Conservation (phyloP, 495 filamentous ascomycete genomes). For the Jackrogersella multiformis region DNA sequence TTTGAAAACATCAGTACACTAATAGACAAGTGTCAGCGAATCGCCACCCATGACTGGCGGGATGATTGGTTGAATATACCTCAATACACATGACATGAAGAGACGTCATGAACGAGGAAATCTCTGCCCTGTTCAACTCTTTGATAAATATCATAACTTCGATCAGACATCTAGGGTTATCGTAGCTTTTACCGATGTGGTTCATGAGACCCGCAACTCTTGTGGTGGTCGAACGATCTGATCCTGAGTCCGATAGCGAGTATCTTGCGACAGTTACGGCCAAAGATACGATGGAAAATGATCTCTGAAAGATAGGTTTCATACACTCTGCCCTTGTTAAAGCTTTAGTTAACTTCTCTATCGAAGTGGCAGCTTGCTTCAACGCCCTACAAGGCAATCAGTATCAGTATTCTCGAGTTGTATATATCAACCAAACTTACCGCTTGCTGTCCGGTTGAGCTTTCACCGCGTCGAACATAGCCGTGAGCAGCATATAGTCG, state of each 20-base stretch:
- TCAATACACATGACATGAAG: not conserved
- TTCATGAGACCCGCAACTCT: slow-evolving; percentile 45
- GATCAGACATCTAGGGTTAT: slow-evolving; percentile 46
- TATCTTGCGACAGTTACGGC: slow-evolving; percentile 4
- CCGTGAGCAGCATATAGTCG: slow-evolving; percentile 49
- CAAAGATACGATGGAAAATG: slow-evolving; percentile 5
- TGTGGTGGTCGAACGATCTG: not conserved
- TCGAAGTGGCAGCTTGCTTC: slow-evolving; percentile 35
- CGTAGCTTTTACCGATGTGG: slow-evolving; percentile 48
- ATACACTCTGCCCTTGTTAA: slow-evolving; percentile 11
- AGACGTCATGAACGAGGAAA: not conserved
- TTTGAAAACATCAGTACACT: slow-evolving; percentile 12
- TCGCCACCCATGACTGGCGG: not conserved
- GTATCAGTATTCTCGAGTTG: not conserved
- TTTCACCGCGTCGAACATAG: slow-evolving; percentile 44
- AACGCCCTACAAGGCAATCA: slow-evolving; percentile 43
- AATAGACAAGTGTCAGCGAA: slow-evolving; percentile 1
- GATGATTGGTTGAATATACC: slow-evolving; percentile 14
- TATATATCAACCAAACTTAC: slow-evolving; percentile 37
- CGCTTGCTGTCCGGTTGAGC: slow-evolving; percentile 40
- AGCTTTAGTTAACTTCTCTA: slow-evolving; percentile 13
- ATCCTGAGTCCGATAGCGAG: not conserved
- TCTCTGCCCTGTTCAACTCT: slow-evolving; percentile 8
- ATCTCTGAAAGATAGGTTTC: slow-evolving; percentile 18
- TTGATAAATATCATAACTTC: slow-evolving; percentile 42